phyloP scores from a whole-genome alignment of 1,284 basidiomycete species.

The Tylopilus sp. region DNA sequence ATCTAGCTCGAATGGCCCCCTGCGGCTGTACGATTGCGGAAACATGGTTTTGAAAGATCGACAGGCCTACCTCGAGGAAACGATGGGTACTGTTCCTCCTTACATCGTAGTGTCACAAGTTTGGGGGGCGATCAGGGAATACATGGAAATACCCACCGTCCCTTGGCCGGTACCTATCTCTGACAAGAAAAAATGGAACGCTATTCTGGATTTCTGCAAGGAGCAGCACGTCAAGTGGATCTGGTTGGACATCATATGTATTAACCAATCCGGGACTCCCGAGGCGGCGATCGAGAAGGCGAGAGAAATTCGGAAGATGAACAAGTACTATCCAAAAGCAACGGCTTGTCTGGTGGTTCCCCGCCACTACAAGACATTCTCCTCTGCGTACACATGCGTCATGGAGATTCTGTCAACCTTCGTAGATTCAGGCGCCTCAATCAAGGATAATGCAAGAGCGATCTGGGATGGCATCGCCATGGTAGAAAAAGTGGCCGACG shows the following conservation, averaged over 20 bases:
- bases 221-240: constrained; percentile 2
- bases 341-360: constrained; percentile 8
- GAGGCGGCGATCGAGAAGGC: constrained; percentile 7
- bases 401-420: constrained; percentile 3
- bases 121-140: constrained; percentile 8
- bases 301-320: constrained; percentile 9
- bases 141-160: constrained; percentile 2
- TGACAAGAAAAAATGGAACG: constrained; percentile 1
- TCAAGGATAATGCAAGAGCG: not conserved
- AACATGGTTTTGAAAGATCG: constrained; percentile 5
- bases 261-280: constrained; percentile 4
- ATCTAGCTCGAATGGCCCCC: not conserved
- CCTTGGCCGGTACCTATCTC: constrained; percentile 11
- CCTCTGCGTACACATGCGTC: not conserved
- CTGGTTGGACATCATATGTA: constrained; percentile 13
- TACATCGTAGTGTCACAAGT: constrained; percentile 14
- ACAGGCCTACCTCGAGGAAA: constrained; percentile 5
- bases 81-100: constrained; percentile 1
- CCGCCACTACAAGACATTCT: not conserved
- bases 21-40: constrained; percentile 10
- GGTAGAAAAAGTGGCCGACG: not conserved
- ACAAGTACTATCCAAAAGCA: constrained; percentile 4
- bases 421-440: not conserved
- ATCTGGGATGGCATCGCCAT: constrained; percentile 6
- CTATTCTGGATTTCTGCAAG: constrained; percentile 6